Percentiles rank a stretch among this genome's conserved stretches.
These are phyloP conservation scores for Sordariomycetes sp. DNA, from an alignment of 2,329 filamentous ascomycete species.

Conservation along the genomic window DNA sequence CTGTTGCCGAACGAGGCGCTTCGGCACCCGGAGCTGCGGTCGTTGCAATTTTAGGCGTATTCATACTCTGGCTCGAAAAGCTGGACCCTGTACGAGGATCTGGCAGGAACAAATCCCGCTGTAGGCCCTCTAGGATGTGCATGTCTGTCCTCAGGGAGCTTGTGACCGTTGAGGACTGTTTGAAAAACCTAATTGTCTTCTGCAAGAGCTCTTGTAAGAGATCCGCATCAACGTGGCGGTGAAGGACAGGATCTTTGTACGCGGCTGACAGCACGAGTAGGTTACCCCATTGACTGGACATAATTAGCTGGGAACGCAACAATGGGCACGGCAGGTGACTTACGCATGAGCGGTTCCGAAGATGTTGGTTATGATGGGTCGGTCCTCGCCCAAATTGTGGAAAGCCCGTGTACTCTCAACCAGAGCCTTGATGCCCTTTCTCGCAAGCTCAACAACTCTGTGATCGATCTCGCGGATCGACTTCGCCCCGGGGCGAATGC, in stretches of 20 bases:
- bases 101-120: slow-evolving; percentile 31
- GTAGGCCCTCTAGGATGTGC: slow-evolving; percentile 56
- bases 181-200: slow-evolving; percentile 70
- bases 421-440: slow-evolving; percentile 61
- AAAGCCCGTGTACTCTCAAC: slow-evolving; percentile 83
- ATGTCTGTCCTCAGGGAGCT: slow-evolving; percentile 68
- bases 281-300: slow-evolving; percentile 87
- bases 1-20: too few species aligned
- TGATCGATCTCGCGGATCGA: slow-evolving; percentile 28
- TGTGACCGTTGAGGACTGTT: slow-evolving; percentile 59
- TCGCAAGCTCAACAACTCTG: slow-evolving; percentile 44
- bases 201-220: slow-evolving; percentile 52
- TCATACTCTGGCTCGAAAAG: slow-evolving; percentile 29
- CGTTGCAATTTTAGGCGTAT: slow-evolving; percentile 11
- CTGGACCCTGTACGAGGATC: slow-evolving; percentile 24
- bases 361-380: slow-evolving; percentile 86
- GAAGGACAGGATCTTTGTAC: slow-evolving; percentile 57
- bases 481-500: slow-evolving; percentile 25
- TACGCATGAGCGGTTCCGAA: slow-evolving; percentile 95
- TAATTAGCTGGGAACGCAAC: too few species aligned
- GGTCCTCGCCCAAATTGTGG: slow-evolving; percentile 49
- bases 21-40: too few species aligned
- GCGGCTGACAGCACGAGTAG: slow-evolving; percentile 82
- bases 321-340: slow-evolving; percentile 33
- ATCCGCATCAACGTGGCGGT: slow-evolving; percentile 43